phyloP scores from a whole-genome alignment of 176 grass and related monocot species.

The Cenchrus fungigraminus region DNA sequence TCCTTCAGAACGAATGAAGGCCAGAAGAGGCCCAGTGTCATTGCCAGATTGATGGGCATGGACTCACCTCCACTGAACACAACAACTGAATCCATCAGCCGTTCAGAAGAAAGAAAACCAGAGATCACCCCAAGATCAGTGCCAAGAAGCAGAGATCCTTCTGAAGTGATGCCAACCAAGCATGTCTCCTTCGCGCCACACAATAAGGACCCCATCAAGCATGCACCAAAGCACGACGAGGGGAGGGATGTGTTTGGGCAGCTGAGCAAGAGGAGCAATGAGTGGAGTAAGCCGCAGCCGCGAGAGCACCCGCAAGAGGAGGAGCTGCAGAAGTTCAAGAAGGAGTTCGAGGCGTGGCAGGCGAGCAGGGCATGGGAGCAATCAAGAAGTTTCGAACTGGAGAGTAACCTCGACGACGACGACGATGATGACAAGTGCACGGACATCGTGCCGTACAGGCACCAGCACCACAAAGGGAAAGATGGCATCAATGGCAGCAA shows the following conservation, averaged over 20 bases:
- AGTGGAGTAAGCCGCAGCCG: slow-evolving; percentile 53
- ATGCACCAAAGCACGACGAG: slow-evolving; percentile 15
- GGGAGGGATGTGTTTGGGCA: slow-evolving; percentile 41
- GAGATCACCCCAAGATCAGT: slow-evolving; percentile 33
- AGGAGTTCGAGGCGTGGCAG: slow-evolving; percentile 93
- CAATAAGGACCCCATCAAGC: slow-evolving; percentile 27
- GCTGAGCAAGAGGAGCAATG: slow-evolving; percentile 42
- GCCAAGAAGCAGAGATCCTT: slow-evolving; percentile 42
- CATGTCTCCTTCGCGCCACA: slow-evolving; percentile 48
- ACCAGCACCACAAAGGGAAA: slow-evolving; percentile 43
- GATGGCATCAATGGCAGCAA: not conserved
- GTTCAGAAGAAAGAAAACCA: slow-evolving; percentile 29
- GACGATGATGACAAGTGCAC: not conserved
- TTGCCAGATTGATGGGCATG: slow-evolving; percentile 97
- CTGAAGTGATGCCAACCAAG: slow-evolving; percentile 39
- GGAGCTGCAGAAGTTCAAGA: slow-evolving; percentile 94
- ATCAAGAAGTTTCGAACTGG: slow-evolving; percentile 54
- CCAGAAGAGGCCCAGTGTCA: slow-evolving; percentile 69
- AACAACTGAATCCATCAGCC: slow-evolving; percentile 34
- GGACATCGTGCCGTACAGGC: slow-evolving; percentile 53
- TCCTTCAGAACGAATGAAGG: slow-evolving; percentile 50
- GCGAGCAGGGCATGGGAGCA: slow-evolving; percentile 57
- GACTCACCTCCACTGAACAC: slow-evolving; percentile 58
- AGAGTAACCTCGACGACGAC: slow-evolving; percentile 31
- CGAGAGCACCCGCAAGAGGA: slow-evolving; percentile 97